phyloP scores from a whole-genome alignment of 1,139 yeast species.

The Candida neerlandica region DNA sequence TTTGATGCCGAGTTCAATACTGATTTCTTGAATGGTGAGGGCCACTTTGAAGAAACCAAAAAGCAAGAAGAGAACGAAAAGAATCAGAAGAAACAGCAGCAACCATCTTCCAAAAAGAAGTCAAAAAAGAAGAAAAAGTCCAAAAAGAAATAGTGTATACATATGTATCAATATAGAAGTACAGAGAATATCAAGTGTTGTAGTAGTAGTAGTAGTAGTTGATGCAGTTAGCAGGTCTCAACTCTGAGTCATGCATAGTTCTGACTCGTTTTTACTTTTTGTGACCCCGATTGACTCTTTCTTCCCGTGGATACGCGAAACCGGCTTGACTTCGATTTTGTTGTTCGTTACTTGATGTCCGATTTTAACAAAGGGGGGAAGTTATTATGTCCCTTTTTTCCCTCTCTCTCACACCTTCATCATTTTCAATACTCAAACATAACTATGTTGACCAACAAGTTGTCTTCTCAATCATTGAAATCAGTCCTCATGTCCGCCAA shows the following conservation, averaged over 20 bases:
- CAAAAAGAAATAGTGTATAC: slow-evolving; percentile 22
- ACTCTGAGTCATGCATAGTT: too few species aligned
- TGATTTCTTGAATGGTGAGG: slow-evolving; percentile 30
- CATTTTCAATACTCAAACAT: not conserved
- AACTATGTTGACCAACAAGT: slow-evolving; percentile 23
- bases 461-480: slow-evolving; percentile 25
- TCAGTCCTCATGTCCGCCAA: slow-evolving; percentile 26
- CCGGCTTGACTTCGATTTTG: not conserved
- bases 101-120: slow-evolving; percentile 19
- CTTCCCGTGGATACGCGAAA: not conserved
- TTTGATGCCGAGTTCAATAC: slow-evolving; percentile 26
- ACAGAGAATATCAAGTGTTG: not conserved
- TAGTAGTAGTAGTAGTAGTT: too few species aligned
- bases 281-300: too few species aligned
- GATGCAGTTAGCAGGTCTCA: too few species aligned
- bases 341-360: not conserved
- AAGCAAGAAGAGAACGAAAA: slow-evolving; percentile 6
- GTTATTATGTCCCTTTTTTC: not conserved
- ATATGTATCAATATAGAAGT: not conserved
- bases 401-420: not conserved
- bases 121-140: slow-evolving; percentile 28
- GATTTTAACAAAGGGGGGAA: not conserved
- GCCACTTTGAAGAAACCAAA: slow-evolving; percentile 14
- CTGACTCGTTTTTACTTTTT: not conserved
- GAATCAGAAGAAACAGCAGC: not conserved